Conservation (phyloP, 2,329 filamentous ascomycete genomes). For the Diaporthe helianthi region DNA sequence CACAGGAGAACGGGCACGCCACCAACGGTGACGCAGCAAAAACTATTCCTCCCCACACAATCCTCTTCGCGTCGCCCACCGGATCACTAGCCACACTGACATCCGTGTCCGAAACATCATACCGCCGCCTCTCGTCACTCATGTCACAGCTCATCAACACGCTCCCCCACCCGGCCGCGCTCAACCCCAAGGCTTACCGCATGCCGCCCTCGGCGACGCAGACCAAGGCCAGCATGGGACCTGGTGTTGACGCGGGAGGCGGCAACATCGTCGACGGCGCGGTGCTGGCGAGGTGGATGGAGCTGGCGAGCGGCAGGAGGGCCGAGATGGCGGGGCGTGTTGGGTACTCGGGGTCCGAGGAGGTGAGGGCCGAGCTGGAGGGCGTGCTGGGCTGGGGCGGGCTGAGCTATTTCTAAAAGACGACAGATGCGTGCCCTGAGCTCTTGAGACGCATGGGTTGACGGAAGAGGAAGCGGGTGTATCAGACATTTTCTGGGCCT, state of each 20-base stretch:
- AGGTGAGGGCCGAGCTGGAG: slow-evolving; percentile 74
- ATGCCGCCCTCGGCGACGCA: slow-evolving; percentile 57
- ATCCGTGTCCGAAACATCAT: slow-evolving; percentile 78
- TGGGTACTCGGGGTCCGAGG: slow-evolving; percentile 69
- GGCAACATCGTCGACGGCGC: slow-evolving; percentile 79
- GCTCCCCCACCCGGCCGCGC: slow-evolving; percentile 76
- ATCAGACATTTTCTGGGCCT: background rate
- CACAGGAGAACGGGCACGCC: slow-evolving; percentile 43
- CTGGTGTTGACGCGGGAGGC: slow-evolving; percentile 64
- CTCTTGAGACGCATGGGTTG: background rate
- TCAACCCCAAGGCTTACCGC: slow-evolving; percentile 85
- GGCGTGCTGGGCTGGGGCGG: slow-evolving; percentile 68
- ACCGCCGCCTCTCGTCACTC: slow-evolving; percentile 83
- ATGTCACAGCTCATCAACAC: slow-evolving; percentile 80
- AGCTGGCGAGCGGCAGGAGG: slow-evolving; percentile 74
- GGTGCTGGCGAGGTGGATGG: slow-evolving; percentile 77
- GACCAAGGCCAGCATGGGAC: slow-evolving; percentile 46
- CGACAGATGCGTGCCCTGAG: background rate
- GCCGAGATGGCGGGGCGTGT: slow-evolving; percentile 77
- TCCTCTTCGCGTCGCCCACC: slow-evolving; percentile 77
- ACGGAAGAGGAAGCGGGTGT: no score
- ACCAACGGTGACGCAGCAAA: slow-evolving; percentile 39
- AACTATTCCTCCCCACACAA: slow-evolving; percentile 46
- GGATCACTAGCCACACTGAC: slow-evolving; percentile 81
- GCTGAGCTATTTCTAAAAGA: slow-evolving; percentile 58